phyloP scores from a whole-genome alignment of 83 land plant genomes.

The Picea abies region DNA sequence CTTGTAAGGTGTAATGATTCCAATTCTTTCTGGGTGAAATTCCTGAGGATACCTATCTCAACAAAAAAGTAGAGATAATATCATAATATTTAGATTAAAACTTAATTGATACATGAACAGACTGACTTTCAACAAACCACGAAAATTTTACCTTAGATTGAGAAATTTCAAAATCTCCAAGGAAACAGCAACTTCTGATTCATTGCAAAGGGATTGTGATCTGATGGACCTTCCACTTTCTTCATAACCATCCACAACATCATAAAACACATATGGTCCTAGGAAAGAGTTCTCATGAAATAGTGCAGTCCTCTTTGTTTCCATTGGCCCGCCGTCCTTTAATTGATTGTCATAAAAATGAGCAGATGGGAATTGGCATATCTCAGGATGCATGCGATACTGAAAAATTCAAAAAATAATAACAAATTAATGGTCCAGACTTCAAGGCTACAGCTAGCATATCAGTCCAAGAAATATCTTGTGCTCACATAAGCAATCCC shows the following conservation, averaged over 20 bases:
- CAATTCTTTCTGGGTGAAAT: conserved; percentile 55
- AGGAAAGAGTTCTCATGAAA: conserved; percentile 74
- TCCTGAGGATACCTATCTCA: conserved; percentile 73
- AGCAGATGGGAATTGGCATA: conserved; percentile 78
- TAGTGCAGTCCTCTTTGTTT: conserved; percentile 41
- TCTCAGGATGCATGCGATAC: conserved; percentile 99
- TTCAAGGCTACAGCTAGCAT: neutral
- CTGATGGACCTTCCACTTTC: conserved; percentile 45
- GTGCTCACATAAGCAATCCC: neutral
- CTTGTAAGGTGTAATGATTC: conserved; percentile 90
- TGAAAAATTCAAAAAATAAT: conserved; percentile 32
- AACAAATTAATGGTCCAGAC: neutral
- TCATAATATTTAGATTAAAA: neutral
- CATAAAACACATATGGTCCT: conserved; percentile 56
- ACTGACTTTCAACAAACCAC: neutral
- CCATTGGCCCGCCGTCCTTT: conserved; percentile 55
- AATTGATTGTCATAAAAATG: conserved; percentile 85
- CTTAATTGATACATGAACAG: neutral
- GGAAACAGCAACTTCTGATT: conserved; percentile 76
- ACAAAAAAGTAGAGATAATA: neutral
- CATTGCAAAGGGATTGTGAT: conserved; percentile 69
- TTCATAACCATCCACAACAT: conserved; percentile 51
- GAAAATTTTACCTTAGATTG: conserved; percentile 49
- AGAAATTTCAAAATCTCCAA: conserved; percentile 58
- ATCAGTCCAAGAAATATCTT: neutral